These are phyloP conservation scores for Funneliformis geosporum DNA, from an alignment of 192 early-diverging fungal genomes.

Conservation along the genomic window DNA sequence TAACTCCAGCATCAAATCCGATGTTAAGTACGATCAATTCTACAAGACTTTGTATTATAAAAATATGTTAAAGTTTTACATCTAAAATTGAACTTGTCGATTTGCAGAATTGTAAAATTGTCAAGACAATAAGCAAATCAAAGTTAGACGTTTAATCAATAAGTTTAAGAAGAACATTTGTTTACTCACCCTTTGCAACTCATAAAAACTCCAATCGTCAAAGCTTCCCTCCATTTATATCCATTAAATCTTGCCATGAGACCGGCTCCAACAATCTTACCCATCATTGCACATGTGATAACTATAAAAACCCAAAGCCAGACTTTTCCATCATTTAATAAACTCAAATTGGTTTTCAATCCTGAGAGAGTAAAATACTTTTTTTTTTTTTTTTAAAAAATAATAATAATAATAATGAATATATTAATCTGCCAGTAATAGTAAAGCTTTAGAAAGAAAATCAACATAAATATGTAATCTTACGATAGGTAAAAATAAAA, in stretches of 20 bases:
- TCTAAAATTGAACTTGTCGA: no score
- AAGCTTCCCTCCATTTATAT: conserved; percentile 80
- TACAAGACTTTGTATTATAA: conserved; percentile 61
- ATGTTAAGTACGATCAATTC: conserved; percentile 97
- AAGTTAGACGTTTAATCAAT: no score
- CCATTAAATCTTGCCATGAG: conserved; percentile 66
- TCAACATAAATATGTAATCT: conserved; percentile 1
- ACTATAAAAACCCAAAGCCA: conserved; percentile 84
- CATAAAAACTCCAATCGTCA: conserved; percentile 88
- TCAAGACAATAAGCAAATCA: background rate
- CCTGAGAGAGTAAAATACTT: conserved; percentile 92
- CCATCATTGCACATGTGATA: conserved; percentile 74
- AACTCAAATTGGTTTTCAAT: conserved; percentile 81
- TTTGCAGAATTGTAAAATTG: background rate
- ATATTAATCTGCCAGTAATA: no score
- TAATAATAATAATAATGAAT: no score
- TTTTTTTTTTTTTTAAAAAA: no score
- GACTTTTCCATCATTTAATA: conserved; percentile 61
- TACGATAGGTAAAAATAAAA: conserved; percentile 85
- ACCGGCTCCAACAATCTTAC: conserved; percentile 83
- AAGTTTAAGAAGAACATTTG: no score
- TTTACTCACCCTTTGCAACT: conserved; percentile 79
- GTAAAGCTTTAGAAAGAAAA: no score
- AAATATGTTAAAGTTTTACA: no score
- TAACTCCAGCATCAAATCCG: conserved; percentile 80